Conservation (phyloP, 2,329 filamentous ascomycete genomes). For the Cladosporium colombiae region DNA sequence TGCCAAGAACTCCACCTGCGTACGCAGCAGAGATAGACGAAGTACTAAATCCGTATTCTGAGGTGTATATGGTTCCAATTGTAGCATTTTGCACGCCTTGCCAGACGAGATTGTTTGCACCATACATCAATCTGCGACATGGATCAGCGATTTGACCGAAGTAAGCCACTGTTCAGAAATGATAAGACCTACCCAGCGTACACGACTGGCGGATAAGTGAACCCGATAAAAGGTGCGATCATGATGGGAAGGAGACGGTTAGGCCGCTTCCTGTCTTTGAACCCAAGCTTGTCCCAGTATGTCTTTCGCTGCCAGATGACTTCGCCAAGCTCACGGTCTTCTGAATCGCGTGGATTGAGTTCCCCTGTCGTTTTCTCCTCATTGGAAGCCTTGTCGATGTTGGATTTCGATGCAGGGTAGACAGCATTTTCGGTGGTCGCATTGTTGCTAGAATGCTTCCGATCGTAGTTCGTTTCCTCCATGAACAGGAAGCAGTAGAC, state of each 20-base stretch:
- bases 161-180: not conserved
- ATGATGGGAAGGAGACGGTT: slow-evolving; percentile 45
- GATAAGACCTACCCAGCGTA: slow-evolving; percentile 25
- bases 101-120: slow-evolving; percentile 31
- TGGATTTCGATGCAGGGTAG: not conserved
- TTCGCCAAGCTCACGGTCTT: slow-evolving; percentile 33
- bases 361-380: slow-evolving; percentile 38
- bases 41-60: slow-evolving; percentile 16
- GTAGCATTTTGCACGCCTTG: slow-evolving; percentile 30
- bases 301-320: slow-evolving; percentile 42
- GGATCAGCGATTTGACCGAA: not conserved
- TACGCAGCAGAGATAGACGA: slow-evolving; percentile 12
- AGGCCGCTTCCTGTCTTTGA: slow-evolving; percentile 45
- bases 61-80: slow-evolving; percentile 21
- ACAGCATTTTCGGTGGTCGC: too few species aligned
- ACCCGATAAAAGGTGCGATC: slow-evolving; percentile 30
- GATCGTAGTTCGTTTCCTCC: slow-evolving; percentile 60
- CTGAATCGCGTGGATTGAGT: slow-evolving; percentile 34
- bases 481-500: slow-evolving; percentile 59
- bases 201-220: slow-evolving; percentile 29
- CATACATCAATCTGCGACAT: slow-evolving; percentile 27
- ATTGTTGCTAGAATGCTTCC: slow-evolving; percentile 27
- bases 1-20: slow-evolving; percentile 22
- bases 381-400: not conserved
- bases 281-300: slow-evolving; percentile 46